These are phyloP conservation scores for Pichia cephalocereana DNA, from an alignment of 805 yeast species.

Conservation along the genomic window DNA sequence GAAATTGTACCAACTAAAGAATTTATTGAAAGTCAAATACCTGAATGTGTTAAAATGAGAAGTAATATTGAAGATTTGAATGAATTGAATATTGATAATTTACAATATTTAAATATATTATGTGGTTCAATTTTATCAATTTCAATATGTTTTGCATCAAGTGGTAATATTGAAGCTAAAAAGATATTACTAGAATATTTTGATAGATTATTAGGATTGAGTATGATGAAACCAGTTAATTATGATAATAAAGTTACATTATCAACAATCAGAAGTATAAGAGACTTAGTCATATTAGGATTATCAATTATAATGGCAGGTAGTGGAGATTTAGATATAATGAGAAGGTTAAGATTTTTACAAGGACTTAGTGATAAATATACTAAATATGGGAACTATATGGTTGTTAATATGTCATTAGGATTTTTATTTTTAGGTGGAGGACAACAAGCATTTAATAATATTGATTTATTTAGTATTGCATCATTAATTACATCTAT, in stretches of 20 bases:
- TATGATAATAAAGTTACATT: constrained; percentile 53
- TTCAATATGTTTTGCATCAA: constrained; percentile 70
- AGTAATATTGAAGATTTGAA: constrained; percentile 22
- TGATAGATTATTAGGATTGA: constrained; percentile 40
- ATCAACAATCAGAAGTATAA: constrained; percentile 43
- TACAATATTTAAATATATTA: constrained; percentile 53
- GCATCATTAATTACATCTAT: constrained; percentile 66
- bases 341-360: constrained; percentile 61
- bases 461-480: constrained; percentile 47
- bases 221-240: constrained; percentile 32
- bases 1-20: constrained; percentile 34
- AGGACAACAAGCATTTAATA: constrained; percentile 76
- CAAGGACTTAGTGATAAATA: constrained; percentile 43
- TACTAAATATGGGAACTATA: constrained; percentile 56
- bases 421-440: constrained; percentile 90
- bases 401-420: constrained; percentile 71
- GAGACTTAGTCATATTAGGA: constrained; percentile 54
- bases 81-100: constrained; percentile 46
- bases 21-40: constrained; percentile 57
- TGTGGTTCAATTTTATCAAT: constrained; percentile 71
- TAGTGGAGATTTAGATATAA: constrained; percentile 73
- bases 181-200: constrained; percentile 44
- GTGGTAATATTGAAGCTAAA: constrained; percentile 45
- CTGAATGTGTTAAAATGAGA: constrained; percentile 31
- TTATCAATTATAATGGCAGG: constrained; percentile 79